Conservation (phyloP, 768 basidiomycete species). For the Hericium rajendrae region DNA sequence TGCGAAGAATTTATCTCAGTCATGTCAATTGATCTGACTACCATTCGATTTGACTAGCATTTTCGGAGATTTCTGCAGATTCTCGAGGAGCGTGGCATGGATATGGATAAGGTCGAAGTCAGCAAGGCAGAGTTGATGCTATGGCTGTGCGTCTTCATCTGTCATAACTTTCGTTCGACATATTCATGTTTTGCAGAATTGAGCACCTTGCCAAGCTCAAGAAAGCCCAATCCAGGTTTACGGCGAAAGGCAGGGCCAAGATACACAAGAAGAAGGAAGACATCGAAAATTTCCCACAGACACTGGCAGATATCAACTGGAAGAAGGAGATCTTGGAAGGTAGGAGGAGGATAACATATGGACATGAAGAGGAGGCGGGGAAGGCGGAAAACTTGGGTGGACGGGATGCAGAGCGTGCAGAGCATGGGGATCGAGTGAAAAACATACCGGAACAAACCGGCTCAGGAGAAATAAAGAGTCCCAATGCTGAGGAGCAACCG, state of each 20-base stretch:
- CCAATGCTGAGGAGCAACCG: too few relatives aligned
- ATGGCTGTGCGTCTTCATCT: slow-evolving; percentile 36
- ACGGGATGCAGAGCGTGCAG: too few relatives aligned
- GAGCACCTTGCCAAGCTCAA: slow-evolving; percentile 37
- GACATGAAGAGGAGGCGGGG: too few relatives aligned
- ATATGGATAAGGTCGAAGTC: slow-evolving; percentile 49
- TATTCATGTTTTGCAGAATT: slow-evolving; percentile 23
- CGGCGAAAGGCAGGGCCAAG: slow-evolving; percentile 26
- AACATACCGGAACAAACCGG: too few relatives aligned
- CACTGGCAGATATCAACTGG: slow-evolving; percentile 14
- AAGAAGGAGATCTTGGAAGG: slow-evolving; percentile 27
- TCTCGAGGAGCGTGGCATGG: slow-evolving; percentile 42
- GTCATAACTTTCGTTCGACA: background rate
- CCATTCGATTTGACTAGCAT: slow-evolving; percentile 30
- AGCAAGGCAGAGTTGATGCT: slow-evolving; percentile 51
- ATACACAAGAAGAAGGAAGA: slow-evolving; percentile 20
- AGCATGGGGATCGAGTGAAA: too few relatives aligned
- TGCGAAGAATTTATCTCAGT: slow-evolving; percentile 15
- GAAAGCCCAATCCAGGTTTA: slow-evolving; percentile 26
- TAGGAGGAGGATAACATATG: background rate
- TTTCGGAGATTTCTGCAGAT: slow-evolving; percentile 47
- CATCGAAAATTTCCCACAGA: slow-evolving; percentile 3
- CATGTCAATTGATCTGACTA: too few relatives aligned
- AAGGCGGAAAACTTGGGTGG: too few relatives aligned
- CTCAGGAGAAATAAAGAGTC: too few relatives aligned